phyloP scores from a whole-genome alignment of 2,329 filamentous ascomycete genomes.

The Colletotrichum phormii region DNA sequence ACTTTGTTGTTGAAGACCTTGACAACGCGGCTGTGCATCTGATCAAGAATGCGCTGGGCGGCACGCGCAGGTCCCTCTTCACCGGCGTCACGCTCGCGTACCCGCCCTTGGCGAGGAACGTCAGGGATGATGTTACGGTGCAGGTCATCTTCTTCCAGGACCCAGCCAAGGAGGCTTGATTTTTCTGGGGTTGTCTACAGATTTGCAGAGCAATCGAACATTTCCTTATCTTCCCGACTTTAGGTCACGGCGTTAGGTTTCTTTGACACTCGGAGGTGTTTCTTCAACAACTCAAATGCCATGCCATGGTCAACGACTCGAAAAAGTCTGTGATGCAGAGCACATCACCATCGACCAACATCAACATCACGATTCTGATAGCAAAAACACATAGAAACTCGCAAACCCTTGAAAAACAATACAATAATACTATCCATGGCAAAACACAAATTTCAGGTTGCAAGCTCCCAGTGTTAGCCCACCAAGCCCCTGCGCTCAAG shows the following conservation, averaged over 20 bases:
- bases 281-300: neutral
- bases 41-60: conserved; percentile 83
- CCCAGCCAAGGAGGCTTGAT: conserved; percentile 14
- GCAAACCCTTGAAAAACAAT: neutral
- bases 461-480: neutral
- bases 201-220: neutral
- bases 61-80: conserved; percentile 78
- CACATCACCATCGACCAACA: neutral
- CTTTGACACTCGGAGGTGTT: neutral
- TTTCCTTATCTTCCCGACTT: neutral
- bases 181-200: neutral
- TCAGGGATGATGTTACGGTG: conserved; percentile 83
- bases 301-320: neutral
- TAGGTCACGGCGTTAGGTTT: neutral
- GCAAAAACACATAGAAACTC: neutral
- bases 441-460: neutral
- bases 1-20: conserved; percentile 79
- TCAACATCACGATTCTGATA: neutral
- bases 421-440: neutral
- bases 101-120: conserved; percentile 73
- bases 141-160: conserved; percentile 76
- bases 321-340: neutral
- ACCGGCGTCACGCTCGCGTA: conserved; percentile 77
- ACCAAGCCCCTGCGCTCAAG: neutral
- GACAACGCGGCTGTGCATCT: conserved; percentile 82